Evolutionary conservation across 192 early-diverging fungal species (phyloP).

Genomic region (Backusella psychrophila): DNA sequence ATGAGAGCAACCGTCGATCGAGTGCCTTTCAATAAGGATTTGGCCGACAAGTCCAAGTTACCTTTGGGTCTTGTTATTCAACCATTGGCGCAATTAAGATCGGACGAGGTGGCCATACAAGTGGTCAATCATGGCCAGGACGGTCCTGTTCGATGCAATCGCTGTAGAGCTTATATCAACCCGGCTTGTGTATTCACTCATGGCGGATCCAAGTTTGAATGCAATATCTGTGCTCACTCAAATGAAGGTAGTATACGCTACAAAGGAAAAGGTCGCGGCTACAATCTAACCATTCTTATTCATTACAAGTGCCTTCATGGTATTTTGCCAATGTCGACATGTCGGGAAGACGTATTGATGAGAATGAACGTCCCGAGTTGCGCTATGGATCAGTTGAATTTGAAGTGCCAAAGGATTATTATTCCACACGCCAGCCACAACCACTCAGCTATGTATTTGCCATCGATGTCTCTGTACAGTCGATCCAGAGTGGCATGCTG

Average conservation of each 20-base stretch:
- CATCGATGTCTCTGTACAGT: slow-evolving; percentile 90
- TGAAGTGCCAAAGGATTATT: slow-evolving; percentile 74
- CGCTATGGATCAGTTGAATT: slow-evolving; percentile 92
- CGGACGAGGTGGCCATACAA: slow-evolving; percentile 86
- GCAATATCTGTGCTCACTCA: slow-evolving; percentile 87
- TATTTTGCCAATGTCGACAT: slow-evolving; percentile 97
- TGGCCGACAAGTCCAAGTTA: slow-evolving; percentile 73
- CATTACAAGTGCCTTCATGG: slow-evolving; percentile 64
- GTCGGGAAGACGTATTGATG: slow-evolving; percentile 83
- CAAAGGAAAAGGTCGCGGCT: neutral
- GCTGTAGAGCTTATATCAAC: slow-evolving; percentile 96
- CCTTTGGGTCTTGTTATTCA: slow-evolving; percentile 90
- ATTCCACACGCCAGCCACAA: slow-evolving; percentile 59
- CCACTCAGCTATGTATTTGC: slow-evolving; percentile 89
- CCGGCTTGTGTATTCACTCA: slow-evolving; percentile 84
- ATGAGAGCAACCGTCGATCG: slow-evolving; percentile 89
- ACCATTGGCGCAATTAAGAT: slow-evolving; percentile 83
- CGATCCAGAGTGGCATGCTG: slow-evolving; percentile 87
- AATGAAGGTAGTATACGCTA: slow-evolving; percentile 60
- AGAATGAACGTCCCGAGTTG: slow-evolving; percentile 87
- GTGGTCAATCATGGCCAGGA: slow-evolving; percentile 86
- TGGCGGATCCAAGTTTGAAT: slow-evolving; percentile 89
- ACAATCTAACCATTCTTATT: neutral
- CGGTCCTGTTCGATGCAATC: slow-evolving; percentile 87
- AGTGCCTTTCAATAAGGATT: slow-evolving; percentile 82